phyloP scores from a whole-genome alignment of 495 filamentous ascomycete genomes.

The Hamigera avellanea region DNA sequence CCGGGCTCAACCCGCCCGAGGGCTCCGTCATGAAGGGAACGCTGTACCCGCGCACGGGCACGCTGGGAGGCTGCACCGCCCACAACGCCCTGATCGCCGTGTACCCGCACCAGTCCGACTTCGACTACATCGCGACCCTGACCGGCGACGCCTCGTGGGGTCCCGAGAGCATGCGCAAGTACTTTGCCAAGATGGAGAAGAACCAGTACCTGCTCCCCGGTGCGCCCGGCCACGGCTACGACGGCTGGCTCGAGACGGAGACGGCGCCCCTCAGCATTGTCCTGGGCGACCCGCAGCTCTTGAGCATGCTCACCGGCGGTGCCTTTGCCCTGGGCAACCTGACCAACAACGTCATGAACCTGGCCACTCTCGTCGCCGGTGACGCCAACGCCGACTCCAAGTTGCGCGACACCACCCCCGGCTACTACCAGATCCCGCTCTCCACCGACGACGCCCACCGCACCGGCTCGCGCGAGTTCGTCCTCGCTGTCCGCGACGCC shows the following conservation, averaged over 20 bases:
- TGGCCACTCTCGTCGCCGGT: too few relatives aligned
- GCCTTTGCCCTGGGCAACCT: constrained; percentile 40
- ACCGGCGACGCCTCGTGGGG: constrained; percentile 34
- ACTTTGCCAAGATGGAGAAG: constrained; percentile 37
- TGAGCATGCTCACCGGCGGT: constrained; percentile 36
- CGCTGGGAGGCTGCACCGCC: constrained; percentile 33
- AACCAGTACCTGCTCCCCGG: constrained; percentile 37
- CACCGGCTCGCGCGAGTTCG: constrained; percentile 40
- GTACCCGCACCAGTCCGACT: constrained; percentile 33
- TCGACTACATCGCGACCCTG: constrained; percentile 30
- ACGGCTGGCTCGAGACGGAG: constrained; percentile 45
- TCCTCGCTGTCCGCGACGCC: constrained; percentile 39
- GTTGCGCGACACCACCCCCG: too few relatives aligned
- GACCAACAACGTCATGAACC: too few relatives aligned
- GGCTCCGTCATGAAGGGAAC: constrained; percentile 29
- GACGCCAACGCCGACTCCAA: too few relatives aligned
- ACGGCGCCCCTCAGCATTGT: constrained; percentile 35
- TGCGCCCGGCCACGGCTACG: constrained; percentile 39
- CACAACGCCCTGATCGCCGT: constrained; percentile 37
- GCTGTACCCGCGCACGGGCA: constrained; percentile 35
- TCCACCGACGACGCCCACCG: constrained; percentile 33
- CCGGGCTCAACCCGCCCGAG: constrained; percentile 24
- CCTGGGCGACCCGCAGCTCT: constrained; percentile 38
- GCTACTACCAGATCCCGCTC: constrained; percentile 44
- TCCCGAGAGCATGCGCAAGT: constrained; percentile 30